Evolutionary conservation across 371 early-diverging fungal species (phyloP), one percentile per base, ranked within the genome.

Genomic region (Rhizopus delemar): DNA sequence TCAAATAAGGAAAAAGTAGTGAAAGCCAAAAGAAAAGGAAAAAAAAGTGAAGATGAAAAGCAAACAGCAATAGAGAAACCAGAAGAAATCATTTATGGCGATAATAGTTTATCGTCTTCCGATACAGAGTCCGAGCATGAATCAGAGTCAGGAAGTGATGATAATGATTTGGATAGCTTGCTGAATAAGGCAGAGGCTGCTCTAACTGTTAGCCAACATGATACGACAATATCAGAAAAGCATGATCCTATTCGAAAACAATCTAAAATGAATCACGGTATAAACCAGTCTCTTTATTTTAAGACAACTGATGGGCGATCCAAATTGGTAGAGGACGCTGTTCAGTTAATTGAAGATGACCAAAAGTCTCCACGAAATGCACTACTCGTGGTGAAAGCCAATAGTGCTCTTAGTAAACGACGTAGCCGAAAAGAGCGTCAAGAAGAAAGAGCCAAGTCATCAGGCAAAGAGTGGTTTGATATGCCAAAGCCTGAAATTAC

Each of bases 391-490:
- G 46, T 72, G 1, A 63, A 60, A 16, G 50, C 67, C 3, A 61
- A 16, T 32, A 68, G 66, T 36, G 41, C 66, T 5, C 62, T 64
- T n/a, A 63, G 54, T 8, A 58, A 63, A 7, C 12, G 35, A 32
- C 15, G 65, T 3, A 66, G 59, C 51, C 58, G 60, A 51, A 69
- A 69, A 41, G 66, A 75, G 54, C 66, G 77, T 12, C 76, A 78
- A 70, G 66, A 86, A 77, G 81, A 83, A 55, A 73, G 81, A 58
- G 86, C 83, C 59, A 77, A 84, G 69, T 88, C 88, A 0, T 65
- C 88, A 4, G 92, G 92, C 8, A 80, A 81, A 51, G 85, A 87
- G 49, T 98, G 98, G 98, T 98, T 96, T 69, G 91, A 92, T 66
- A 90, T 98, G 90, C 86, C 85, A 15, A 83, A 87, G 28, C 81